phyloP scores from a whole-genome alignment of 352 stramenopile species.

The Globisporangium carolinianum region DNA sequence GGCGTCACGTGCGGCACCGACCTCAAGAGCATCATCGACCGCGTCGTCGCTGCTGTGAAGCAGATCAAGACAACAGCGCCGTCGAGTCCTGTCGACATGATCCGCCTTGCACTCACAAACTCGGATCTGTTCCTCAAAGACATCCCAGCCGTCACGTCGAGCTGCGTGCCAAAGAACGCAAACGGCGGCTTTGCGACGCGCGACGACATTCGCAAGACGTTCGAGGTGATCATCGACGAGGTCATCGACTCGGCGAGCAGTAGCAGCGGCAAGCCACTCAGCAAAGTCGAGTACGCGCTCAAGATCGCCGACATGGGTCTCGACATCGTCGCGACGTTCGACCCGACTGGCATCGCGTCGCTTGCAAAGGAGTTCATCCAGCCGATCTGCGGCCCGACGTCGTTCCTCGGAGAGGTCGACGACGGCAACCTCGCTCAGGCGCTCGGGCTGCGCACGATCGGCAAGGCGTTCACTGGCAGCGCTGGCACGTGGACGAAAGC shows the following conservation, averaged over 20 bases:
- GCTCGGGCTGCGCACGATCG: slow-evolving; percentile 29
- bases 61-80: slow-evolving; percentile 23
- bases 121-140: slow-evolving; percentile 31
- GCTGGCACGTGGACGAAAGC: slow-evolving; percentile 31
- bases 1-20: slow-evolving; percentile 34
- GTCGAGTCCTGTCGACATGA: slow-evolving; percentile 23
- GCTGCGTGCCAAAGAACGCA: slow-evolving; percentile 33
- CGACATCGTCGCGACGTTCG: slow-evolving; percentile 31
- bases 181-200: slow-evolving; percentile 30
- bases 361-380: slow-evolving; percentile 48
- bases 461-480: slow-evolving; percentile 35
- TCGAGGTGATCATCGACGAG: slow-evolving; percentile 51
- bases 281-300: slow-evolving; percentile 21
- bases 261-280: slow-evolving; percentile 10
- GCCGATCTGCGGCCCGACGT: slow-evolving; percentile 48
- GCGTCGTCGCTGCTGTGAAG: slow-evolving; percentile 28
- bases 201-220: slow-evolving; percentile 41
- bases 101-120: slow-evolving; percentile 35
- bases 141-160: slow-evolving; percentile 33
- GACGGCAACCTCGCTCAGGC: slow-evolving; percentile 33
- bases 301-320: slow-evolving; percentile 32
- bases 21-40: slow-evolving; percentile 42
- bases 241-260: slow-evolving; percentile 28
- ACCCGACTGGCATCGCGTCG: slow-evolving; percentile 38
- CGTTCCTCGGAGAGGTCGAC: slow-evolving; percentile 50